Conservation (phyloP, 2,329 filamentous ascomycete genomes). For the Alternaria hordeiaustralica region DNA sequence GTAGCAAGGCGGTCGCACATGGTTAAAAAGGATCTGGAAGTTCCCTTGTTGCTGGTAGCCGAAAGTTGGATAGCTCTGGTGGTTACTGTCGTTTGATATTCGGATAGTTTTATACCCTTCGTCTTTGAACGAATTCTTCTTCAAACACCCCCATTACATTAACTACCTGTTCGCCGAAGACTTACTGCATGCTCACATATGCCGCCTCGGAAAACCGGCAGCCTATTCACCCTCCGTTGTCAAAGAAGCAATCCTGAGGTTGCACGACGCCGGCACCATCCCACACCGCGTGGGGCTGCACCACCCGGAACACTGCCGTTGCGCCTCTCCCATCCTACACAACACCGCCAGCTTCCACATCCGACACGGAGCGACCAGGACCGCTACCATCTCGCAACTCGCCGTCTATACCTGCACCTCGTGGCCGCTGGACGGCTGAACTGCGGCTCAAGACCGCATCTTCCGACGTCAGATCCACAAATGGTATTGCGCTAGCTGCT, state of each 20-base stretch:
- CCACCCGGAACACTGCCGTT: slow-evolving; percentile 6
- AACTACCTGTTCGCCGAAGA: not conserved
- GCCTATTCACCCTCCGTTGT: not conserved
- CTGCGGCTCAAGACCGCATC: slow-evolving; percentile 22
- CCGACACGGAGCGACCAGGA: slow-evolving; percentile 26
- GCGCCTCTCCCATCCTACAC: slow-evolving; percentile 1
- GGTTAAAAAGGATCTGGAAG: not conserved
- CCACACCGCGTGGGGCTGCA: slow-evolving; percentile 6
- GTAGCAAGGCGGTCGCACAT: not conserved
- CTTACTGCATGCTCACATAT: not conserved
- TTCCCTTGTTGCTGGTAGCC: slow-evolving; percentile 1
- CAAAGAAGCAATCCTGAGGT: not conserved
- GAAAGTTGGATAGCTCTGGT: not conserved
- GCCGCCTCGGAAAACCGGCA: not conserved
- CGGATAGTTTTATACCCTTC: slow-evolving; percentile 19
- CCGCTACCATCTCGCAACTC: slow-evolving; percentile 26
- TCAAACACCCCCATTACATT: not conserved
- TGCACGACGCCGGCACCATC: not conserved
- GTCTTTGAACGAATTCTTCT: not conserved
- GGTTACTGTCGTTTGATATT: not conserved
- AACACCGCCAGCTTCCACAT: slow-evolving; percentile 10
- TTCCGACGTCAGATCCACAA: slow-evolving; percentile 23
- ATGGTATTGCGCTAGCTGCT: slow-evolving; percentile 20
- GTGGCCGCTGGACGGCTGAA: slow-evolving; percentile 18
- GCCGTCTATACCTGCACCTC: slow-evolving; percentile 17